Evolutionary conservation across 2,329 filamentous ascomycete species (phyloP), one percentile per base, ranked within the genome.

Genomic region (Sordariomycetes sp.): DNA sequence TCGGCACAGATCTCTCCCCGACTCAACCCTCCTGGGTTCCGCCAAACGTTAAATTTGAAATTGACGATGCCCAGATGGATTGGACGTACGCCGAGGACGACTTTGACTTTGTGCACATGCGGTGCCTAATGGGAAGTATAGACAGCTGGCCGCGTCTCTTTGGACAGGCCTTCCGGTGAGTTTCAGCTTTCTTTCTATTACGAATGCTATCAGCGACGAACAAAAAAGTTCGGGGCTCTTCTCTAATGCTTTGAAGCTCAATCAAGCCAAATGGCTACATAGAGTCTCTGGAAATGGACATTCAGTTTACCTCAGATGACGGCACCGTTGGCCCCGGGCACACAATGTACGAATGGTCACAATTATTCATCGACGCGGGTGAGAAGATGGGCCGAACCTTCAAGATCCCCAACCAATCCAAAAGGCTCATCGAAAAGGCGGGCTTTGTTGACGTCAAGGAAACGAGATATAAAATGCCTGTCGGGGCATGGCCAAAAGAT

Each of bases 51-150:
- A 30, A 43, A 17, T 57, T 58, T 33, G 38, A 57, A 20, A 49
- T 61, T 30, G 55, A 60, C 11, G 55, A 61, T 29, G 47, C 43
- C 16, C 40, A 51, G 3, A 41, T 40, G 0, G 41, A 47, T 1
- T 79, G 75, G 74, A 58, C 70, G 0, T 51, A 42, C 40, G 36
- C 45, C 17, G 45, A 51, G 3, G 47, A 64, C 29, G 46, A 63
- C 43, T 66, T 79, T 46, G 75, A 80, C 51, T 70, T 70, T 40
- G 66, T 82, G 37, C 76, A 79, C 51, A 65, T 71, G 3, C 66
- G 70, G 7, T 36, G 72, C 12, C 59, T 82, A 47, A 57, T 63
- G 3, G 78, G 77, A n/a, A 65, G 67, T 30, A 68, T 80, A 41
- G 53, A 60, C 2, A 66, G 75, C 42, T 82, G 75, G 57, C 58